Evolutionary conservation across 2,329 filamentous ascomycete species (phyloP), one percentile per base, ranked within the genome.

Genomic region (Pyricularia sp.): DNA sequence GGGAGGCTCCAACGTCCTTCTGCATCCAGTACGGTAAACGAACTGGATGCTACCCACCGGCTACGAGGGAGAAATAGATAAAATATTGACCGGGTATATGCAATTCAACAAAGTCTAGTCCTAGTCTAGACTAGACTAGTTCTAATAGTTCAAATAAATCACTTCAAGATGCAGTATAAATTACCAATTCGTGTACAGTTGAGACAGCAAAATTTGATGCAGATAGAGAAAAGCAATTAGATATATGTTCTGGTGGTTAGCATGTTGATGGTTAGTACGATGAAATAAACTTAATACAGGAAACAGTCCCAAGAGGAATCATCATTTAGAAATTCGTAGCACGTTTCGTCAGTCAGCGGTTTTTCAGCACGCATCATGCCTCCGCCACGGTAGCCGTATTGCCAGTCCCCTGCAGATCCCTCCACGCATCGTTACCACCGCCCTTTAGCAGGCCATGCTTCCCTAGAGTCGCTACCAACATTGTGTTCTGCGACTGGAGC

Each of bases 401-500:
- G 25, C 25, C 14, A 5, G 26, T 28, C 33, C 31, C 61, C 26
- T 36, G 36, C n/a, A 65, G 26, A 4, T 68, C 63, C 61, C 42
- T 68, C 68, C 31, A 65, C 5, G 36, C 61, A 17, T 68, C 68
- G 17, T 36, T 36, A 9, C 67, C 30, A 12, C 68, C 68, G 9
- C 64, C 64, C 23, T 64, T 65, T 9, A 70, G 64, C 64, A 70
- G 36, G 20, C 69, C 69, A 30, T 68, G 65, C 71, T 76, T 82
- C n/a, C 86, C 86, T 65, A 88, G 72, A 71, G 79, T 80, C 9
- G 84, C 85, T 0, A 84, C 85, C 2, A 89, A 78, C 78, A 80
- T 80, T 3, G 86, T 89, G 72, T 89, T 89, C 77, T 89, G 83
- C 1, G 79, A 78, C 78, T 89, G 87, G 64, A 89, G 76, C 73